A percentile compares a stretch with the other conserved stretches of the same genome.
These are phyloP conservation scores for Malania oleifera DNA, from an alignment of 164 flowering plant species.

Conservation along the genomic window DNA sequence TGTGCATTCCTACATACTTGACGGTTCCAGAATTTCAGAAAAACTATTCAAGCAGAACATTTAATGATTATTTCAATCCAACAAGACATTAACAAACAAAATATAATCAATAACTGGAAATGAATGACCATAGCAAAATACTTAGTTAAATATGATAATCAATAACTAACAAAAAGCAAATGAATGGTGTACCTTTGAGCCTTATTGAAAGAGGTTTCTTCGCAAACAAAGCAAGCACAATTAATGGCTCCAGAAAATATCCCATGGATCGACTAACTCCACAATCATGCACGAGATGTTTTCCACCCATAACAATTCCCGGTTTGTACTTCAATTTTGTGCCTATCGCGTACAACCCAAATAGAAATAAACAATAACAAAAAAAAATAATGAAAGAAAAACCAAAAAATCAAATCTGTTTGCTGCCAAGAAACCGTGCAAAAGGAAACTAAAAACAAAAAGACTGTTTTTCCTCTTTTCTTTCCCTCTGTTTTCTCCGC, in stretches of 20 bases:
- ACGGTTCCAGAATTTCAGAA: too few species aligned
- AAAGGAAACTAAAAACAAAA: background rate
- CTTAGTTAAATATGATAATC: background rate
- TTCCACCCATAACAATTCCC: slow-evolving; percentile 84
- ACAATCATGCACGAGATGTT: slow-evolving; percentile 65
- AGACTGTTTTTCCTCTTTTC: too few species aligned
- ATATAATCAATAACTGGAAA: background rate
- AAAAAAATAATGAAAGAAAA: background rate
- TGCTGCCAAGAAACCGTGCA: too few species aligned
- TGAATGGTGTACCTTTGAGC: slow-evolving; percentile 60
- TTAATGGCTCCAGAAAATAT: slow-evolving; percentile 80
- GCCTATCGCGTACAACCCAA: slow-evolving; percentile 31
- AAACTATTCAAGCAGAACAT: too few species aligned
- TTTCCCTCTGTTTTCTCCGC: background rate
- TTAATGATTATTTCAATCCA: too few species aligned
- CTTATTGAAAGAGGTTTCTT: slow-evolving; percentile 64
- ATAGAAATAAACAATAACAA: background rate
- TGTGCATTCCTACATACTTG: too few species aligned
- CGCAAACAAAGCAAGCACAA: slow-evolving; percentile 72
- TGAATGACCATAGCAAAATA: too few species aligned
- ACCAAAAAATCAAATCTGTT: too few species aligned
- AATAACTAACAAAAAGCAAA: background rate
- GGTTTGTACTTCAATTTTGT: slow-evolving; percentile 91
- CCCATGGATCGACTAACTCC: slow-evolving; percentile 76
- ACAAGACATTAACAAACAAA: too few species aligned